Evolutionary conservation across 106 monocot species (phyloP), one percentile per base, ranked within the genome.

Genomic region (Dendrobium huoshanense): DNA sequence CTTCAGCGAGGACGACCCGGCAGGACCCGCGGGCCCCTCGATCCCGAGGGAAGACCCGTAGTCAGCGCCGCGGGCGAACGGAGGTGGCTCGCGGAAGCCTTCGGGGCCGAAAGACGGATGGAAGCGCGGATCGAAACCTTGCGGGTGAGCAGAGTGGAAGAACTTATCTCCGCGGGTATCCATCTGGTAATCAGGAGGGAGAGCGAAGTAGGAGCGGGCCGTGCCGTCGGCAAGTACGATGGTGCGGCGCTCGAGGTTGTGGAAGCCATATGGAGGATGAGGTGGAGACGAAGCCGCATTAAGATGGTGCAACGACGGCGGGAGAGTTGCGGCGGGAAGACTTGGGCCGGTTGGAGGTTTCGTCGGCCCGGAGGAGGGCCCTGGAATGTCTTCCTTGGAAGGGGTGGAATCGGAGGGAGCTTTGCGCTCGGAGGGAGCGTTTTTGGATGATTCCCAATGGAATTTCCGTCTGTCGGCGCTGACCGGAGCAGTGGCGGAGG

Each of bases 171-270:
- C 43, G 24, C 22, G 59, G 11, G 81, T 72, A 5, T 79, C 86
- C 5, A 51, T 8, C 44, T 75, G 83, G 40, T 83, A 83, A 64
- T 86, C 88, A 5, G 81, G 86, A 1, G 88, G 88, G 19, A 89
- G 81, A 37, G 89, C 86, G 79, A 89, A 89, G 77, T 89, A 89
- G 76, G 89, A 86, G 2, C 89, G 80, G 64, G 77, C 89, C 59
- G 72, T 89, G 61, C 89, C 86, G 54, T 89, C 89, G n/a, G 84
- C 83, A 31, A 89, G 89, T 18, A 86, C 86, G 84, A 89, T 84
- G 42, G 89, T 84, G 8, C 89, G 89, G 48, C 89, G 89, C 22
- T 89, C 89, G 77, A 89, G 89, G 84, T 89, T 86, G 68, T 89
- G 89, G 86, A 89, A 86, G n/a, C 86, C 89, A 68, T 89, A 89